Base-by-base conservation (phyloP, 2,329 filamentous ascomycete species). In the Arthrobotrys sinensis region DNA sequence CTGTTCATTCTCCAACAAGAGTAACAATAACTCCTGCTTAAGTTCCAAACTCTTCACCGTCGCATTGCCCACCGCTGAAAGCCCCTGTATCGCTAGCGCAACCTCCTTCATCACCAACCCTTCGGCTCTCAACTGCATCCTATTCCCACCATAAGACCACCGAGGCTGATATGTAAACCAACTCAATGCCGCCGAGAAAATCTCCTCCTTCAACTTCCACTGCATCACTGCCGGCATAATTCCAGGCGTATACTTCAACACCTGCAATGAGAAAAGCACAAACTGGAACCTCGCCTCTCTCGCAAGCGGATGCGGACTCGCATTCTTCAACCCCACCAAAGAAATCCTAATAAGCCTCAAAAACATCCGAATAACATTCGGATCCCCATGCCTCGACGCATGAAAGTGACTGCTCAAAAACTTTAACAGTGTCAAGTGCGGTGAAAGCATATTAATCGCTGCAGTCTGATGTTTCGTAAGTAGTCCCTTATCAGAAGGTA, bases 71-170 rank as follows among this genome's bases (percentile, higher is more conserved):
- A 81, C 78, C 8, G 52, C 46, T 3, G 75, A 55, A 40, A 82
- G 66, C 0, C 55, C 63, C 68, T 80, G 36, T 78, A 68, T 65
- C 55, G 80, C 79, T 16, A 80, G 76, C 16, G 89, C 86, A 10
- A 94, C 88, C 1, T 86, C 87, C 79, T 90, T 90, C 79, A 99
- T 85, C 12, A 88, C 45, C 98, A 88, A 16, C 97, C 86, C 80
- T 85, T 99, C 96, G 0, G 96, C 95, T 86, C 97, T 98, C 64
- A 98, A 87, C 83, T 99, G 96, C 14, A 99, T 86, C 60, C 93
- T 89, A 83, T 97, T 99, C 82, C 95, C 96, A 71, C 96, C 96
- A 84, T 96, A 98, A 0, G 96, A 97, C 95, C 96, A 99, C 80
- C 90, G 90, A 12, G 94, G 93, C 4, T 93, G 87, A 80, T 91